These are phyloP conservation scores for Emiliania huxleyi DNA, from an alignment of 78 protist species.

Conservation along the genomic window DNA sequence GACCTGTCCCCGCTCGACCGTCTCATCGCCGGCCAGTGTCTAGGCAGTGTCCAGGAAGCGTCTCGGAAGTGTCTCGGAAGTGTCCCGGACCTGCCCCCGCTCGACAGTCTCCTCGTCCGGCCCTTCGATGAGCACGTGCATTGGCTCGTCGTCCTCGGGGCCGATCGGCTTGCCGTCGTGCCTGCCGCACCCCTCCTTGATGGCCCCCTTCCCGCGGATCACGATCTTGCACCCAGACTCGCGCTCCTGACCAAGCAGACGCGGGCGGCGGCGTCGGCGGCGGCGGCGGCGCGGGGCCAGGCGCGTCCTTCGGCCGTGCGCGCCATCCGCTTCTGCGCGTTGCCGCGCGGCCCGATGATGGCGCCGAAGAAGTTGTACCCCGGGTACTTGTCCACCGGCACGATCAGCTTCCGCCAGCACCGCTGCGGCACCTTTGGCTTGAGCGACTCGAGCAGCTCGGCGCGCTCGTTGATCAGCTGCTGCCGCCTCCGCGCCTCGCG, in stretches of 20 bases:
- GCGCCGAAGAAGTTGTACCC: constrained; percentile 18
- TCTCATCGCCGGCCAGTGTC: no score
- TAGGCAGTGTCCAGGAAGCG: no score
- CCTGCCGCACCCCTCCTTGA: background rate
- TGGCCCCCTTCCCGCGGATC: background rate
- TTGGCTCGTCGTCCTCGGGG: background rate
- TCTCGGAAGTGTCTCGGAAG: no score
- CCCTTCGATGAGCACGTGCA: constrained; percentile 16
- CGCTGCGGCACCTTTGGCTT: background rate
- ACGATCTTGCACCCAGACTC: background rate
- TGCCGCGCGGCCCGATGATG: background rate
- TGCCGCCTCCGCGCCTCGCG: background rate
- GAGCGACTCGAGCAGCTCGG: background rate
- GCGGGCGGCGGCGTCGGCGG: no score
- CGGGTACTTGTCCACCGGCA: background rate
- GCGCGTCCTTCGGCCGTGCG: no score
- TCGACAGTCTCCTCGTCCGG: background rate
- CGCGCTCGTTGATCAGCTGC: background rate
- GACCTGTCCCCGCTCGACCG: no score
- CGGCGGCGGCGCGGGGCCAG: no score
- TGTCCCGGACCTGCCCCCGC: no score
- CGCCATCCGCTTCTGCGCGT: background rate
- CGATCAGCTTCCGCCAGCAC: background rate
- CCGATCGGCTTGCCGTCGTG: background rate
- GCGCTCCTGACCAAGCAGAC: no score